Conservation (phyloP, 169 alveolate genomes). For the Theileria sp. region DNA sequence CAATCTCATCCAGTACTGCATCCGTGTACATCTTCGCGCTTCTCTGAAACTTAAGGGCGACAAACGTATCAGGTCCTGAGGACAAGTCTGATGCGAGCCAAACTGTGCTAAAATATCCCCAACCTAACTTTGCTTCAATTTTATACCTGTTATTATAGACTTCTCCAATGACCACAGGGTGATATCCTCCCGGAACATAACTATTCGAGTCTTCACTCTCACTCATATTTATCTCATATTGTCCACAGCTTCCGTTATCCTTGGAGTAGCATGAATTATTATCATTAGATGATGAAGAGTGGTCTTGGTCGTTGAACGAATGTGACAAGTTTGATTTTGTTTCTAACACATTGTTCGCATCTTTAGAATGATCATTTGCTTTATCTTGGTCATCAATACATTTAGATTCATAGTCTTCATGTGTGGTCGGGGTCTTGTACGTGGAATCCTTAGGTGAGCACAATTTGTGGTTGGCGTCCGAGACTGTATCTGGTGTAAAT, state of each 20-base stretch:
- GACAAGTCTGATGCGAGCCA: conserved; percentile 95
- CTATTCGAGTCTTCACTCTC: conserved; percentile 55
- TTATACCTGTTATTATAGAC: conserved; percentile 89
- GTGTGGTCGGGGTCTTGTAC: background rate
- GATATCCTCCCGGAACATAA: conserved; percentile 87
- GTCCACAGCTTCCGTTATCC: conserved; percentile 16
- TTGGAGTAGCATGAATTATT: background rate
- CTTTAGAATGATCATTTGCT: background rate
- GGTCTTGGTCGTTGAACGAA: background rate
- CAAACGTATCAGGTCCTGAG: conserved; percentile 84
- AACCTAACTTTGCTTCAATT: conserved; percentile 95
- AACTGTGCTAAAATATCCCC: conserved; percentile 99
- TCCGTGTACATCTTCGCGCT: conserved; percentile 94
- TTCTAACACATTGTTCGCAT: background rate
- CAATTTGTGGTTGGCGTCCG: background rate
- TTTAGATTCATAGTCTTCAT: background rate
- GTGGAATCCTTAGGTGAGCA: background rate
- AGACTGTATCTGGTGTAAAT: background rate
- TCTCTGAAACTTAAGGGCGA: conserved; percentile 96
- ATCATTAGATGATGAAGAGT: background rate
- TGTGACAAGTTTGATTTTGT: background rate
- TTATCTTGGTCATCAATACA: background rate
- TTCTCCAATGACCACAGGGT: conserved; percentile 94
- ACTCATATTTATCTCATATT: conserved; percentile 37
- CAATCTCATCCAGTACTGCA: conserved; percentile 98